Base-by-base conservation (phyloP, 805 yeast genomes). In the Wickerhamiella sorbophila region DNA sequence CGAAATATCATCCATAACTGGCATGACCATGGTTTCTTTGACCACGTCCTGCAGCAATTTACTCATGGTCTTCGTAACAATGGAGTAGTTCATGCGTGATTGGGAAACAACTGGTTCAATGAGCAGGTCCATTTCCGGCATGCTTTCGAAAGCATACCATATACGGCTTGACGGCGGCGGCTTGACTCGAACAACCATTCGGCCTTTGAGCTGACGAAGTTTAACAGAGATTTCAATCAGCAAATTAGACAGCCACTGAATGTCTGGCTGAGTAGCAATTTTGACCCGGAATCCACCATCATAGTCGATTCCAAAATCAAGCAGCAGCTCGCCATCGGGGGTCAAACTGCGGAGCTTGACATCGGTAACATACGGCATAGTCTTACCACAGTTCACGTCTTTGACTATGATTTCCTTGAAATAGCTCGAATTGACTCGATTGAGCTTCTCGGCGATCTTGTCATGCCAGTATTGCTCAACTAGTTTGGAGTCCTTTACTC, bases 41-140 rank as follows among this genome's bases (percentile, higher is more conserved):
- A 88, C 67, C 1, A 86, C 81, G 38, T 84, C 95, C 44, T 77
- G 74, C 47, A 88, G 74, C 50, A 78, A 76, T 55, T 75, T 78
- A 46, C 78, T 84, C 48, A 88, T 81, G 18, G 79, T 74, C 49
- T 79, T 80, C 1, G 94, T 86, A 33, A 91, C 72, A 57, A 87
- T 69, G 27, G 75, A 74, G 54, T 82, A 84, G 3, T 84, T 75
- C 50, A 91, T 63, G 49, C 83, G 82, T 42, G 93, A 70, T 4
- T 94, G 75, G 49, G 94, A 81, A 9, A 88, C 84, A n/a, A 84
- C 74, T 0, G 98, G 98, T 58, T 86, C 96, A 39, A 87, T 77
- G 29, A 71, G 75, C 45, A 88, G 57, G 43, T 76, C 79, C 55
- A 88, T 60, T 6, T 69, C 65, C 0, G 98, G 98, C 70, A 79